Percentiles rank a stretch among this genome's conserved stretches.
Conservation (phyloP, 345 rosid species). For the thale cress (Arabidopsis thaliana) region TAIR10.1 NC_003070.9:18705501-18706000, state of each 20-base stretch:
- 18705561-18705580: slow-evolving; percentile 80
- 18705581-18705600: slow-evolving; percentile 95
- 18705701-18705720: slow-evolving; percentile 12
- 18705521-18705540: slow-evolving; percentile 94
- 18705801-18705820: slow-evolving; percentile 1
- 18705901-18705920: neutral
- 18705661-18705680: slow-evolving; percentile 91
- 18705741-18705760: neutral
- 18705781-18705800: slow-evolving; percentile 91
- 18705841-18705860: neutral
- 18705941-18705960: slow-evolving; percentile 38
- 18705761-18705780: slow-evolving; percentile 91
- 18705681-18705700: slow-evolving; percentile 48
- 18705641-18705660: slow-evolving; percentile 98
- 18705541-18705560: slow-evolving; percentile 91
- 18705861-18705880: slow-evolving; percentile 1
- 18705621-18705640: slow-evolving; percentile 97
- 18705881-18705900: neutral
- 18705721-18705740: neutral
- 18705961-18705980: slow-evolving; percentile 2
- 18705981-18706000: neutral
- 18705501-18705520: slow-evolving; percentile 94
- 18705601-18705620: slow-evolving; percentile 89
- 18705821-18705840: neutral
- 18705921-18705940: neutral